A percentile compares a stretch with the other conserved stretches of the same genome.
Conservation (phyloP, 768 basidiomycete species). For the Lactifluus subvellereus region DNA sequence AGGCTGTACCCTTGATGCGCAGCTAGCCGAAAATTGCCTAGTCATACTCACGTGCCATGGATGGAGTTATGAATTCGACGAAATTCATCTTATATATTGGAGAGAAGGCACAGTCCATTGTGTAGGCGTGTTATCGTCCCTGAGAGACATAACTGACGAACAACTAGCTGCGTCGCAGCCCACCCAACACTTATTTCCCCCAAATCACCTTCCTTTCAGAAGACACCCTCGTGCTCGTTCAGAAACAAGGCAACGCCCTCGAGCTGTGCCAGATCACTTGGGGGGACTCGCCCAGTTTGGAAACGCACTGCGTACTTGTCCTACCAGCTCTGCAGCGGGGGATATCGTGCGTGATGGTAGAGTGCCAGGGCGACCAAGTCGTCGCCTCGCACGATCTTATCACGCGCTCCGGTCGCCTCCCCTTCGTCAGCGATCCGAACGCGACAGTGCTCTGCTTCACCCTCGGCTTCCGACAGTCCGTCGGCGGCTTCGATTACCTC, state of each 20-base stretch:
- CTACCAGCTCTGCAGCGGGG: conserved; percentile 14
- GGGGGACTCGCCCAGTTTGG: conserved; percentile 2
- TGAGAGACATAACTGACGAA: neutral
- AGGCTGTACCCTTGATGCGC: conserved; percentile 15
- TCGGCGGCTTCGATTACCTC: conserved; percentile 17
- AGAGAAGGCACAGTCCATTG: conserved; percentile 14
- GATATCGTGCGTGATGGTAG: conserved; percentile 15
- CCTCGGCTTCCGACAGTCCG: conserved; percentile 14
- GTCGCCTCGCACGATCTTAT: neutral
- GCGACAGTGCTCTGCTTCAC: conserved; percentile 17
- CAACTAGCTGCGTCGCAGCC: conserved; percentile 13
- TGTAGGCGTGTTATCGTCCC: neutral
- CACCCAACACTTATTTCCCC: conserved; percentile 17
- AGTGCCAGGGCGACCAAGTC: conserved; percentile 19
- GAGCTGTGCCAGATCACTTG: conserved; percentile 14
- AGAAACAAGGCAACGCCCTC: conserved; percentile 19
- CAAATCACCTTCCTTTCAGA: conserved; percentile 18
- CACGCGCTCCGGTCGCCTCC: conserved; percentile 3
- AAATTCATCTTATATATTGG: conserved; percentile 17
- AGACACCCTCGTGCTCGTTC: conserved; percentile 13
- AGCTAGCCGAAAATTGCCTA: conserved; percentile 13
- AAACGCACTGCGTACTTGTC: conserved; percentile 14
- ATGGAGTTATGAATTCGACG: conserved; percentile 17
- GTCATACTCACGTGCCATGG: conserved; percentile 18
- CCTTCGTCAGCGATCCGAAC: conserved; percentile 12